Conservation (phyloP, 176 grass and related monocot species). For the Eleusine coracana region DNA sequence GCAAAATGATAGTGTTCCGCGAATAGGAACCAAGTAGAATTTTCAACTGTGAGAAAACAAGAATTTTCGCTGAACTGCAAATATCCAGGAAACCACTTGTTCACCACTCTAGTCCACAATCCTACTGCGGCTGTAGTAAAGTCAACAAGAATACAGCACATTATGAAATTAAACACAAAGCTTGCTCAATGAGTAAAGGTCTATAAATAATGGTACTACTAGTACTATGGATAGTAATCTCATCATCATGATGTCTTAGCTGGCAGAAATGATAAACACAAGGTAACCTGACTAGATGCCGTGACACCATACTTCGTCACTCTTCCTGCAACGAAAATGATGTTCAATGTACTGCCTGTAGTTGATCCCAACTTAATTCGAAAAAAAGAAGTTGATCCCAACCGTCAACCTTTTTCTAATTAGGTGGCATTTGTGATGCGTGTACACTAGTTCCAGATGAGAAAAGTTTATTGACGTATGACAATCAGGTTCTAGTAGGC, state of each 20-base stretch:
- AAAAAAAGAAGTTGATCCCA: not conserved
- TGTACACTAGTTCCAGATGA: conserved; percentile 15
- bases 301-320: not conserved
- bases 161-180: not conserved
- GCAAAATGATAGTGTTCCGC: not conserved
- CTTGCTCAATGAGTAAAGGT: not conserved
- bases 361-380: not conserved
- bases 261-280: not conserved
- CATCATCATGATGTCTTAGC: not conserved
- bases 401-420: not conserved
- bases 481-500: not conserved
- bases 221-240: not conserved
- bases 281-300: not conserved
- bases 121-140: not conserved
- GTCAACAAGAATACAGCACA: not conserved
- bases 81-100: not conserved
- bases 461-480: conserved; percentile 3
- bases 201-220: too few species aligned
- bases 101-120: not conserved
- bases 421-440: not conserved
- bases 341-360: not conserved
- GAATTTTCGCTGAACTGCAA: not conserved
- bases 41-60: not conserved
- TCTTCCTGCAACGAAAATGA: not conserved
- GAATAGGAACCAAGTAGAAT: not conserved